phyloP scores from a whole-genome alignment of 148 eudicot species.

The Silene conica region DNA sequence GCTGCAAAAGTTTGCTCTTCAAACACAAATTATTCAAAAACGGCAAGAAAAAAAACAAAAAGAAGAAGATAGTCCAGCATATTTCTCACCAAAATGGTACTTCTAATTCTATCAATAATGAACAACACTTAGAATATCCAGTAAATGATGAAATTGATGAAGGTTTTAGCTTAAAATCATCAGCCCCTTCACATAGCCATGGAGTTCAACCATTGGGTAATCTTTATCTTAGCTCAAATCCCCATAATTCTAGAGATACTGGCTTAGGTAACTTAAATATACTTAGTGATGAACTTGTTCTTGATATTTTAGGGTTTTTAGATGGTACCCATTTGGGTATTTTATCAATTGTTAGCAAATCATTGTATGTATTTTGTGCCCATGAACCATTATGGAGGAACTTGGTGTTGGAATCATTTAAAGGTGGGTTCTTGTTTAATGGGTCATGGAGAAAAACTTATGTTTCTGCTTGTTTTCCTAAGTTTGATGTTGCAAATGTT shows the following conservation, averaged over 20 bases:
- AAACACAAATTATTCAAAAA: constrained; percentile 26
- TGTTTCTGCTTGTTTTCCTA: constrained; percentile 38
- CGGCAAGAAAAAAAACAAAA: constrained; percentile 22
- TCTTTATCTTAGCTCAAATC: constrained; percentile 49
- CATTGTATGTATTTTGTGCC: constrained; percentile 69
- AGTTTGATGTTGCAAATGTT: constrained; percentile 23
- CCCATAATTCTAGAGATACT: constrained; percentile 65
- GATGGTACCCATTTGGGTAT: constrained; percentile 57
- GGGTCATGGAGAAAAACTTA: constrained; percentile 79
- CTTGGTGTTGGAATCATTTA: constrained; percentile 65
- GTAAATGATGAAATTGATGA: constrained; percentile 37
- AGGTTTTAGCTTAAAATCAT: constrained; percentile 52
- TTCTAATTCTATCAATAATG: background rate
- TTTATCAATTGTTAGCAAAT: constrained; percentile 70
- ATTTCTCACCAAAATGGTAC: constrained; percentile 10
- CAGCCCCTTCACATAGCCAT: constrained; percentile 45
- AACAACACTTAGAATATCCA: background rate
- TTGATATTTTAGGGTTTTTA: constrained; percentile 71
- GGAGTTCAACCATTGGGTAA: constrained; percentile 91
- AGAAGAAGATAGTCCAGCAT: constrained; percentile 18
- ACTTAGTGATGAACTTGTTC: constrained; percentile 80
- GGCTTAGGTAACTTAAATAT: constrained; percentile 69
- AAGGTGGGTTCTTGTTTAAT: constrained; percentile 55
- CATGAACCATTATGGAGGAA: constrained; percentile 95
- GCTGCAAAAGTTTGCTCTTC: constrained; percentile 36